These are phyloP conservation scores for Pseudopithomyces maydicus DNA, from an alignment of 2,329 filamentous ascomycete genomes.

Conservation along the genomic window DNA sequence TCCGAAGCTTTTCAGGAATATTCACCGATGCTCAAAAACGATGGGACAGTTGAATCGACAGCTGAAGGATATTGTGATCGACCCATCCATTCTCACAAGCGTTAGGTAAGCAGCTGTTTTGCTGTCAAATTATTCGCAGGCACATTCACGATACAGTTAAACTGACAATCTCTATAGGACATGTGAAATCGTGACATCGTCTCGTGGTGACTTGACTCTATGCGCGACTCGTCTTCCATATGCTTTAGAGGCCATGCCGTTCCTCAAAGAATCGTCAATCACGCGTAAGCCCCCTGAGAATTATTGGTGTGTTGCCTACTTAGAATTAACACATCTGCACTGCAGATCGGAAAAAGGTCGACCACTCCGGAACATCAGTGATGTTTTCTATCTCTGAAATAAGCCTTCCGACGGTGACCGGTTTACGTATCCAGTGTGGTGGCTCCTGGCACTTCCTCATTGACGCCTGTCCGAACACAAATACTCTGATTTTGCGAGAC, in stretches of 20 bases:
- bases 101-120: not conserved
- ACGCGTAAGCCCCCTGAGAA: not conserved
- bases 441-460: not conserved
- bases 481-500: not conserved
- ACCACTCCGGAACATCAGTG: not conserved
- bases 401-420: not conserved
- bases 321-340: not conserved
- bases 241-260: not conserved
- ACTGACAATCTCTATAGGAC: not conserved
- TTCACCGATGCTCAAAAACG: not conserved
- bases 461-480: not conserved
- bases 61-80: conserved; percentile 2
- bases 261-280: not conserved
- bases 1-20: conserved; percentile 1
- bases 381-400: not conserved
- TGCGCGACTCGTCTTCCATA: not conserved
- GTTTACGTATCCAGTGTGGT: not conserved
- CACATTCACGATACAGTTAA: too few species aligned
- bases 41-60: not conserved
- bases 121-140: not conserved
- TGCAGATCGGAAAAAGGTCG: not conserved
- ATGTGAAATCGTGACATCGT: not conserved
- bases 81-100: not conserved
- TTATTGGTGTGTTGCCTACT: not conserved
- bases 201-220: not conserved